Evolutionary conservation across 345 rosid species (phyloP), one percentile per base, ranked within the genome.

Genomic region (Barbarea vulgaris): DNA sequence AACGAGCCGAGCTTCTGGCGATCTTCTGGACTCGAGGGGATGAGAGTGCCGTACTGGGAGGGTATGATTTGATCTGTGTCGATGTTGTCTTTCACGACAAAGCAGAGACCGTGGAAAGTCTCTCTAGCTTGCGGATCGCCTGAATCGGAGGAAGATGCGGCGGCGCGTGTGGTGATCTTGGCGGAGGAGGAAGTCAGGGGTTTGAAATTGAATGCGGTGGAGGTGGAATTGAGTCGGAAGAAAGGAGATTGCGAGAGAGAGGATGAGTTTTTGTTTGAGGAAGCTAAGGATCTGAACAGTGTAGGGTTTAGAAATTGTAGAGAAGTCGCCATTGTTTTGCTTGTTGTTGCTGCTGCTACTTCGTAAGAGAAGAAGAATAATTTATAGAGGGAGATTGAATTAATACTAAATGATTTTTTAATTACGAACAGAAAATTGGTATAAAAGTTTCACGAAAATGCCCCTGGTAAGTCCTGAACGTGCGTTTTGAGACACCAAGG

Each of bases 61-160:
- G 97, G 97, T 70, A 89, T 89, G 62, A 91, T 91, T 63, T 91
- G 97, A 77, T 91, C 95, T 19, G 97, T 89, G 84, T 91, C 96
- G 46, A 91, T 89, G 84, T 91, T 89, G 83, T 91, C 96, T 4
- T 91, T 85, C 57, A 89, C 83, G 7, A 91, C 96, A 36, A 85
- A 91, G 80, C 97, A 91, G 72, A 82, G 88, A 9, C 97, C 97
- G 37, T 89, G 93, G 65, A 91, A 91, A 11, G 83, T 14, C 21
- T 63, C 36, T 24, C 80, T 27, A 13, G 30, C 9, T 44, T 22
- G 33, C 4, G 78, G 11, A 1, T 81, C 17, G 25, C 3, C 24
- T 7, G 69, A n/a, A 6, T 30, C 6, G 0, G 82, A 19, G 14
- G 78, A 10, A 22, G 79, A 42, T 30, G 33, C 52, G 12, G 81